Evolutionary conservation across 2,329 filamentous ascomycete species (phyloP).

Genomic region (Periglandula ipomoeae): DNA sequence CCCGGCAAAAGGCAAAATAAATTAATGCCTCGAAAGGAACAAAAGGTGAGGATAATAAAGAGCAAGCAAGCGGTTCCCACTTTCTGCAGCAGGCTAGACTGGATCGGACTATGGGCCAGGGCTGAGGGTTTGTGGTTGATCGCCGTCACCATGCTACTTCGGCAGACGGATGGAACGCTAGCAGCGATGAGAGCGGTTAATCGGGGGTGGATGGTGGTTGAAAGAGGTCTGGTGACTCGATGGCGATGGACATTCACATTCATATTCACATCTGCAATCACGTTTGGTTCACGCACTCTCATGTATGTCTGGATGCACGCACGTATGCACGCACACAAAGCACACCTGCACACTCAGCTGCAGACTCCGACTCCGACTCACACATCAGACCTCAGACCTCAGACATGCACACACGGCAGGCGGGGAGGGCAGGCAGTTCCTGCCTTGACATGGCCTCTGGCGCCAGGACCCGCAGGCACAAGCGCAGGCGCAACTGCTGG

Average conservation of each 20-base stretch:
- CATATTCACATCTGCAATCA: too few relatives aligned
- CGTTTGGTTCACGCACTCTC: too few relatives aligned
- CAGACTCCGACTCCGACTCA: background rate
- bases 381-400: background rate
- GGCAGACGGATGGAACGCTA: slow-evolving; percentile 24
- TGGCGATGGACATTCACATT: slow-evolving; percentile 5
- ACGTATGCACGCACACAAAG: background rate
- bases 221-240: slow-evolving; percentile 15
- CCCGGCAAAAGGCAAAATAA: too few relatives aligned
- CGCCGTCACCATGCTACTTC: slow-evolving; percentile 19
- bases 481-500: too few relatives aligned
- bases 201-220: slow-evolving; percentile 9
- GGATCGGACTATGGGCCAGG: slow-evolving; percentile 15
- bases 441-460: too few relatives aligned
- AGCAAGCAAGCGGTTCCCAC: too few relatives aligned
- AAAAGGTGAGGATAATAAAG: too few relatives aligned
- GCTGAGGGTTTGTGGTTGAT: slow-evolving; percentile 11
- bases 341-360: background rate
- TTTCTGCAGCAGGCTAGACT: slow-evolving; percentile 16
- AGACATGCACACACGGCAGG: background rate
- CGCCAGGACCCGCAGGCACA: too few relatives aligned
- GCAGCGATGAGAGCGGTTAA: slow-evolving; percentile 17
- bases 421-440: too few relatives aligned
- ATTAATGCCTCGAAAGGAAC: too few relatives aligned
- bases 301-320: too few relatives aligned